Percentiles rank a stretch among this genome's conserved stretches.
Evolutionary conservation across 2,329 filamentous ascomycete species (phyloP).

Genomic region (Colletotrichum cuscutae): DNA sequence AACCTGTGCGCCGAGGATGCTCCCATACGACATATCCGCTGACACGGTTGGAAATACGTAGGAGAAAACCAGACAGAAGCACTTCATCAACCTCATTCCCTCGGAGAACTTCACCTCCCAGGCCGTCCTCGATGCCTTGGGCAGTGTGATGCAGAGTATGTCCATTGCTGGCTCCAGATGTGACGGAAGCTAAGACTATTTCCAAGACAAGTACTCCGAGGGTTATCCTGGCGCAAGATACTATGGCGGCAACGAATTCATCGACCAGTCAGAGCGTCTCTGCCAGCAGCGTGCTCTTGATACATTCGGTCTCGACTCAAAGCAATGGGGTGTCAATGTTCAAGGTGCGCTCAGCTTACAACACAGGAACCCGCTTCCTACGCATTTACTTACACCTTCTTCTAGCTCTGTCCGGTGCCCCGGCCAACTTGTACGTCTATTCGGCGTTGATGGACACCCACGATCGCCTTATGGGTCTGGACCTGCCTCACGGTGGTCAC

Average conservation of each 20-base stretch:
- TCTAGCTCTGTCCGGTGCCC: slow-evolving; percentile 78
- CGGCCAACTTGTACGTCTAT: slow-evolving; percentile 90
- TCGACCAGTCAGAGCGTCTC: slow-evolving; percentile 87
- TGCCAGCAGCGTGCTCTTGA: slow-evolving; percentile 92
- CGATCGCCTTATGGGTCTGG: slow-evolving; percentile 95
- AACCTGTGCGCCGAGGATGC: background rate
- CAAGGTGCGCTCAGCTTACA: slow-evolving; percentile 55
- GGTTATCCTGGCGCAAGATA: slow-evolving; percentile 96
- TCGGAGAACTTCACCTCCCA: slow-evolving; percentile 97
- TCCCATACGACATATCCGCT: background rate
- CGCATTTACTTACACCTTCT: slow-evolving; percentile 13
- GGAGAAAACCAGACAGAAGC: slow-evolving; percentile 96
- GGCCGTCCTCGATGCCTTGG: slow-evolving; percentile 89
- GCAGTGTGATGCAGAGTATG: slow-evolving; percentile 94
- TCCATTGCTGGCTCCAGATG: background rate
- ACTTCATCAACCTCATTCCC: slow-evolving; percentile 97
- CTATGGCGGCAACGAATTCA: slow-evolving; percentile 97
- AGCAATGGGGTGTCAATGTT: slow-evolving; percentile 97
- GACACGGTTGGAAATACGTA: slow-evolving; percentile 48
- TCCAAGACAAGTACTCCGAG: slow-evolving; percentile 93
- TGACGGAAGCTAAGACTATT: slow-evolving; percentile 43
- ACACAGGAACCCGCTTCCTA: background rate
- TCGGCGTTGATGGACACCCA: slow-evolving; percentile 92
- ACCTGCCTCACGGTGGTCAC: slow-evolving; percentile 95
- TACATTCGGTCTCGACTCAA: slow-evolving; percentile 83